Evolutionary conservation across 108 stramenopile species (phyloP), one percentile per base, ranked within the genome.

Genomic region (Aurantiochytrium sp.): DNA sequence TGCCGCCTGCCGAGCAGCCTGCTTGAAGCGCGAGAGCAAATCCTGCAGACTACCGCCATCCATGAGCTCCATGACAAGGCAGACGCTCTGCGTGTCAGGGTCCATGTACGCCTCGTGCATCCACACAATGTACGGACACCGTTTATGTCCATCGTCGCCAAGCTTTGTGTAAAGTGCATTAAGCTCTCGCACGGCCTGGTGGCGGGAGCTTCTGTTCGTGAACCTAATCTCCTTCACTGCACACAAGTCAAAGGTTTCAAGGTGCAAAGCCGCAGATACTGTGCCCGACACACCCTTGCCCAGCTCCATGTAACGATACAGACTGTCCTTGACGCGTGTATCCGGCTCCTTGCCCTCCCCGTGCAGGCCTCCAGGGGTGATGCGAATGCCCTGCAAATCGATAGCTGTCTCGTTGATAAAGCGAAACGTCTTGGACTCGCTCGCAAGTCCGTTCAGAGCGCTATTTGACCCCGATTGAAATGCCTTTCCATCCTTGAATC

Each of bases 41-140:
- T 94, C 91, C 58, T 92, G 87, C 25, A 89, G 60, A 58, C 69
- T 58, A 5, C 90, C 90, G n/a, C 87, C 91, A 58, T 90, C 88
- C 87, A 90, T 88, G 58, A 88, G 89, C 87, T 92, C 92, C 69
- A 92, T 44, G 0, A 92, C 91, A 44, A 95, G 90, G 59, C 91
- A 89, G 58, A 95, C 93, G 69, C 64, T 60, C 35, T 94, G 93
- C 49, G 89, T 45, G 49, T 51, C 45, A 4, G 91, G 90, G 59
- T 93, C 91, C 35, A 72, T 89, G 93, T 92, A 95, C 5, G 94
- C 95, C 71, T 94, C 93, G 90, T 93, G 91, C 53, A 95, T 91
- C 35, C 89, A 49, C 47, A 95, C 92, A 5, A 95, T 89, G 89
- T 93, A 49, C 47, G 92, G 90, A 90, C 88, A 58, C 10, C 29